Evolutionary conservation across 1,139 yeast genomes (phyloP).

Genomic region (Yamadazyma oceani): DNA sequence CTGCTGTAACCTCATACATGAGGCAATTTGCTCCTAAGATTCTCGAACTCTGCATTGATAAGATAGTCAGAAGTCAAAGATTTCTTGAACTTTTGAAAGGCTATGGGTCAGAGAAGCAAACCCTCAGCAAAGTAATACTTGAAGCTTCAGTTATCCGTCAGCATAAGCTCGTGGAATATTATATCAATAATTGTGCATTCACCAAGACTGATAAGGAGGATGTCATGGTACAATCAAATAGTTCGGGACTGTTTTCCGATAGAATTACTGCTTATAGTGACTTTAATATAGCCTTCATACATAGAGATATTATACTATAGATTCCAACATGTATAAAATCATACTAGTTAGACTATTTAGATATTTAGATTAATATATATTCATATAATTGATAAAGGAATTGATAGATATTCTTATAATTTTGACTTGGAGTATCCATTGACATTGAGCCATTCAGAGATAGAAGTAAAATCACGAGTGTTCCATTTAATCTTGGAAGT

Average conservation of each 20-base stretch:
- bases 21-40: constrained; percentile 41
- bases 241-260: constrained; percentile 28
- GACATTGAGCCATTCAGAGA: constrained; percentile 52
- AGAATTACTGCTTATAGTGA: constrained; percentile 30
- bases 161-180: constrained; percentile 50
- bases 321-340: too few species aligned
- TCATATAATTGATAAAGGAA: not conserved
- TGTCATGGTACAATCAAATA: constrained; percentile 12
- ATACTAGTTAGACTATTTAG: too few species aligned
- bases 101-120: not conserved
- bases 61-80: constrained; percentile 14
- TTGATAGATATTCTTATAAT: not conserved
- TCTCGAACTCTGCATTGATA: constrained; percentile 25
- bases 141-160: constrained; percentile 49
- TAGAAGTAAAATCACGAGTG: constrained; percentile 56
- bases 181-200: constrained; percentile 43
- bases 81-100: constrained; percentile 7
- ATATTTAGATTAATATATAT: too few species aligned
- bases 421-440: constrained; percentile 40
- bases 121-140: constrained; percentile 17
- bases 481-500: constrained; percentile 66
- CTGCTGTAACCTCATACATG: constrained; percentile 53
- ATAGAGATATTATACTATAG: constrained; percentile 17
- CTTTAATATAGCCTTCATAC: constrained; percentile 35
- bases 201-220: constrained; percentile 21